Conservation (phyloP, 345 rosid genomes). For the Sisymbrium irio region DNA sequence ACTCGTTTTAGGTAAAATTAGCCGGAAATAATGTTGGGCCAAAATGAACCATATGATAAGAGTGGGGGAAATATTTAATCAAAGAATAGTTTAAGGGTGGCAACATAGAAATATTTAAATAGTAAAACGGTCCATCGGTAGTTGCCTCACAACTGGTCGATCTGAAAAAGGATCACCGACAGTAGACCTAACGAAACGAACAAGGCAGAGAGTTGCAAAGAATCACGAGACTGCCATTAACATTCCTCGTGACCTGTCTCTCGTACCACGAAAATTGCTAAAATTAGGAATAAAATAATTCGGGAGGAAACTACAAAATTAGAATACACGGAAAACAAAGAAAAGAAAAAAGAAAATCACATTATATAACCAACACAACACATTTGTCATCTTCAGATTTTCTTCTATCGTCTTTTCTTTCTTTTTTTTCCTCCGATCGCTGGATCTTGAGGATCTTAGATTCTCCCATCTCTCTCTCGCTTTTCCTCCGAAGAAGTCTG, state of each 20-base stretch:
- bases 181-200: constrained; percentile 6
- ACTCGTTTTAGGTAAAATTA: not conserved
- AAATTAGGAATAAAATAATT: not conserved
- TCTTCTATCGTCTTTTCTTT: not conserved
- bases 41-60: not conserved
- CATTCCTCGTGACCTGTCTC: constrained; percentile 26
- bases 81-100: not conserved
- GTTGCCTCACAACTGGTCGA: constrained; percentile 34
- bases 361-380: not conserved
- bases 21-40: not conserved
- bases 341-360: not conserved
- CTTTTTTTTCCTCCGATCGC: constrained; percentile 21
- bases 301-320: constrained; percentile 2
- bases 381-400: constrained; percentile 4
- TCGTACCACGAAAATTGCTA: constrained; percentile 39
- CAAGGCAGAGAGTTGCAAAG: not conserved
- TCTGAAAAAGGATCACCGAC: constrained; percentile 34
- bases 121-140: constrained; percentile 17
- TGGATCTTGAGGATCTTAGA: constrained; percentile 29
- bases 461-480: not conserved
- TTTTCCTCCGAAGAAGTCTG: not conserved
- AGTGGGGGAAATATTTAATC: not conserved
- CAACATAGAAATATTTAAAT: constrained; percentile 25
- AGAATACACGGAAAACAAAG: constrained; percentile 5
- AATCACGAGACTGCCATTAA: constrained; percentile 13